Percentiles rank a stretch among this genome's conserved stretches.
phyloP scores from a whole-genome alignment of 164 flowering plant genomes.

The Annona squamosa region DNA sequence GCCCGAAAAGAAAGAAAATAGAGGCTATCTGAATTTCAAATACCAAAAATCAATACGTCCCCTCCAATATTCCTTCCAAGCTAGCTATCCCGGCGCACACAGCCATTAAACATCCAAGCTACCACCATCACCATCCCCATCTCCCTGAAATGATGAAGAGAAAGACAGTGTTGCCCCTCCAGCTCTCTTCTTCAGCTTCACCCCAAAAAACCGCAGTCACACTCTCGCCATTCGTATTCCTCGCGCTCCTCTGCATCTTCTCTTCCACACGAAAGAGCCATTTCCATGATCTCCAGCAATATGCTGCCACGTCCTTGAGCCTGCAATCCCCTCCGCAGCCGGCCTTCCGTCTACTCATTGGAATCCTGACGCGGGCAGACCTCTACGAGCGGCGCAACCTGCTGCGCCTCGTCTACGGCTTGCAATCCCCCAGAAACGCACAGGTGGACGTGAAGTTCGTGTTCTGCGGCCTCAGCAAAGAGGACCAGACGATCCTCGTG shows the following conservation, averaged over 20 bases:
- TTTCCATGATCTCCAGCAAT: slow-evolving; percentile 25
- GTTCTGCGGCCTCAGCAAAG: slow-evolving; percentile 76
- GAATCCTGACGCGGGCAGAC: slow-evolving; percentile 67
- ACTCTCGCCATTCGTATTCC: slow-evolving; percentile 43
- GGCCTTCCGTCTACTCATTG: slow-evolving; percentile 60
- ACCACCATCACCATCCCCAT: neutral
- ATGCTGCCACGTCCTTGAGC: too few relatives aligned
- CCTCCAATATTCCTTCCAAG: too few relatives aligned
- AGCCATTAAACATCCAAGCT: too few relatives aligned
- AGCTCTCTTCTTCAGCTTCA: neutral
- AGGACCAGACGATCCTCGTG: slow-evolving; percentile 59
- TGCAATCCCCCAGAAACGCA: slow-evolving; percentile 39
- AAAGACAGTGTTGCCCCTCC: neutral
- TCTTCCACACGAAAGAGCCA: slow-evolving; percentile 66
- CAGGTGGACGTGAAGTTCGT: slow-evolving; percentile 69
- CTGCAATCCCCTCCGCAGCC: neutral
- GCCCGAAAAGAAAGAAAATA: too few relatives aligned
- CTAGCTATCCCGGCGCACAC: too few relatives aligned
- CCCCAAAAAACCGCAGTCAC: slow-evolving; percentile 20
- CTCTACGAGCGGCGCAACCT: slow-evolving; percentile 64
- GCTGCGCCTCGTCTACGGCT: slow-evolving; percentile 69
- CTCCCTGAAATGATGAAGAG: neutral
- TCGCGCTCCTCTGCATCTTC: slow-evolving; percentile 48
- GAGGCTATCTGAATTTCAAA: too few relatives aligned
- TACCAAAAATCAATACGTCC: too few relatives aligned